phyloP scores from a whole-genome alignment of 345 rosid species.

The Noccaea caerulescens region DNA sequence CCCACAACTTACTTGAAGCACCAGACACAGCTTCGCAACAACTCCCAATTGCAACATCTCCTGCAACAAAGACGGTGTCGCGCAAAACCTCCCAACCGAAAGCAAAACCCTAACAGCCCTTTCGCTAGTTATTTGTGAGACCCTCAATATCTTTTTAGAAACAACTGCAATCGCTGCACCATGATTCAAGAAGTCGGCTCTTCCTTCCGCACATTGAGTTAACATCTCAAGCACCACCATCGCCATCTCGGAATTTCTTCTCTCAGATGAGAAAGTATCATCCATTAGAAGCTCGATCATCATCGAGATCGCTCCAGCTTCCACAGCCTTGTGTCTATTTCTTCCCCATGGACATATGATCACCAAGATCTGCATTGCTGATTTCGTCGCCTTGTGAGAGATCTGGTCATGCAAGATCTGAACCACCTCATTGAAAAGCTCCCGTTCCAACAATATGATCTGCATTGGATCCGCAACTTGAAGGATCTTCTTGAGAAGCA shows the following conservation, averaged over 20 bases:
- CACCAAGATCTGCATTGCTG: constrained; percentile 59
- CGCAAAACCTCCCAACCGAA: constrained; percentile 63
- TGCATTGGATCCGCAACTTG: constrained; percentile 67
- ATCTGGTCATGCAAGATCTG: constrained; percentile 60
- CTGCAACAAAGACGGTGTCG: constrained; percentile 51
- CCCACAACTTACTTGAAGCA: constrained; percentile 62
- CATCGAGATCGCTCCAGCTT: constrained; percentile 59
- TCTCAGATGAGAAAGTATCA: constrained; percentile 49
- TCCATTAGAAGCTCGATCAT: constrained; percentile 74
- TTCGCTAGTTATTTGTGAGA: constrained; percentile 65
- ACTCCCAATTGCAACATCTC: constrained; percentile 84
- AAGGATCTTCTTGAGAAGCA: constrained; percentile 49
- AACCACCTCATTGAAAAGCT: constrained; percentile 56
- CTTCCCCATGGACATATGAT: constrained; percentile 66
- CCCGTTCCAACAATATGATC: constrained; percentile 47
- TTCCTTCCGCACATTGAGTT: constrained; percentile 80
- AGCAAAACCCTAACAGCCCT: constrained; percentile 69
- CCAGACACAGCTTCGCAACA: constrained; percentile 70
- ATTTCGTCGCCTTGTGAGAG: constrained; percentile 67
- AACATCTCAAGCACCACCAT: constrained; percentile 60
- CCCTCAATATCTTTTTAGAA: constrained; percentile 78
- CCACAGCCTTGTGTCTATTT: constrained; percentile 69
- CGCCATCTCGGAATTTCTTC: constrained; percentile 55
- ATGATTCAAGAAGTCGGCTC: constrained; percentile 69
- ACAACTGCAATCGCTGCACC: constrained; percentile 74